Percentiles rank a stretch among this genome's conserved stretches.
Conservation (phyloP, 2,329 filamentous ascomycete genomes). For the Aspergillus cejpii region DNA sequence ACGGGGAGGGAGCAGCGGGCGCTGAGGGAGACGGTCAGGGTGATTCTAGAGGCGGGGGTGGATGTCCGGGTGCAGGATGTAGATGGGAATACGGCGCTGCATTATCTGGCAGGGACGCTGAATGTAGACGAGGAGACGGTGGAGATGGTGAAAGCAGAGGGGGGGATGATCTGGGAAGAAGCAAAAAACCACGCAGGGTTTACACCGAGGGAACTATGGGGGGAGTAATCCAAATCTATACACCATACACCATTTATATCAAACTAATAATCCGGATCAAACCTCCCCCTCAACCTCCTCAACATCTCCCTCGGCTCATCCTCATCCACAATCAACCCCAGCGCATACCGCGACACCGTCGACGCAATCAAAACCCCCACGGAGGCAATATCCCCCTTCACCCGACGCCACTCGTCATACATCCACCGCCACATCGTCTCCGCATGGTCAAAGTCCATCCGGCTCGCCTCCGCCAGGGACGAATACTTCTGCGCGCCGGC, state of each 20-base stretch:
- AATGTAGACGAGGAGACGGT: slow-evolving; percentile 1
- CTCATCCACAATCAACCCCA: background rate
- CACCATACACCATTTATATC: background rate
- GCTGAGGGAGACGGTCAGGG: background rate
- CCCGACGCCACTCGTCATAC: background rate
- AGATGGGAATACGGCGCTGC: slow-evolving; percentile 4
- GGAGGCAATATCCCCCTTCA: background rate
- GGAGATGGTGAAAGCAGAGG: background rate
- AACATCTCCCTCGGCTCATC: background rate
- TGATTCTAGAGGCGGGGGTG: background rate
- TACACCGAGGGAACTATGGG: slow-evolving; percentile 1
- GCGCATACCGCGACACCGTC: background rate
- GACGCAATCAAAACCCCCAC: background rate
- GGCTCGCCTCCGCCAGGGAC: background rate
- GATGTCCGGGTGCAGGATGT: background rate
- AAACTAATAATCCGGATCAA: background rate
- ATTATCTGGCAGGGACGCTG: slow-evolving; percentile 4
- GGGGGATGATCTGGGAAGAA: background rate
- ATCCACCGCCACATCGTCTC: background rate
- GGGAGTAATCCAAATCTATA: background rate
- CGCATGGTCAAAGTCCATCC: background rate
- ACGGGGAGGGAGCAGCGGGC: background rate
- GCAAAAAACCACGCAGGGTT: background rate
- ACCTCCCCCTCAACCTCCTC: background rate
- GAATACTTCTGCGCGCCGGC: background rate